Conservation (phyloP, 169 alveolate species). For the Plasmodium malariae region DNA sequence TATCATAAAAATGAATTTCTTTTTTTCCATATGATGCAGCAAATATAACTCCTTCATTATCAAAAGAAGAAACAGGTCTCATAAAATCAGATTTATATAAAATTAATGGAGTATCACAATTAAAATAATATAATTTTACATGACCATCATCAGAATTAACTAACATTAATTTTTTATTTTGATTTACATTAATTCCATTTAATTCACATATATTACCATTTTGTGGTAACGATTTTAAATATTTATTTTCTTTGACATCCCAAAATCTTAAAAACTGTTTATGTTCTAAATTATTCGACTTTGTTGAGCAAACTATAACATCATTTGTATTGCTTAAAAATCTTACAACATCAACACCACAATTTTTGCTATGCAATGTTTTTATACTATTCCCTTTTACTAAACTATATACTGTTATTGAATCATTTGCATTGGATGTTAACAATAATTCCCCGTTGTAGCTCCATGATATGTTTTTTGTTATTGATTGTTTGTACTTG, state of each 20-base stretch:
- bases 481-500: conserved; percentile 47
- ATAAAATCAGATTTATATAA: conserved; percentile 49
- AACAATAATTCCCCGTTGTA: conserved; percentile 46
- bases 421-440: conserved; percentile 60
- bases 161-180: conserved; percentile 59
- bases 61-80: conserved; percentile 65
- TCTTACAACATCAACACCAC: conserved; percentile 67
- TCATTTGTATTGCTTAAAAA: conserved; percentile 47
- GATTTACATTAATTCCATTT: conserved; percentile 44
- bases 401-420: conserved; percentile 55
- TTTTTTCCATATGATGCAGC: conserved; percentile 56
- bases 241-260: conserved; percentile 71
- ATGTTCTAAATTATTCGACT: conserved; percentile 57
- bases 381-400: conserved; percentile 26
- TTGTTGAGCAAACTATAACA: conserved; percentile 58
- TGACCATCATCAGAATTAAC: conserved; percentile 73
- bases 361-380: conserved; percentile 65
- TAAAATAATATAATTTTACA: conserved; percentile 57
- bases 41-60: conserved; percentile 69
- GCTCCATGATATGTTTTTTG: conserved; percentile 59
- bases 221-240: conserved; percentile 58
- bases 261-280: conserved; percentile 66
- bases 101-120: conserved; percentile 68
- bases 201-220: conserved; percentile 66
- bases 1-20: conserved; percentile 65